Base-by-base conservation (phyloP, 2,329 filamentous ascomycete genomes). In the Trichophyton schoenleinii region DNA sequence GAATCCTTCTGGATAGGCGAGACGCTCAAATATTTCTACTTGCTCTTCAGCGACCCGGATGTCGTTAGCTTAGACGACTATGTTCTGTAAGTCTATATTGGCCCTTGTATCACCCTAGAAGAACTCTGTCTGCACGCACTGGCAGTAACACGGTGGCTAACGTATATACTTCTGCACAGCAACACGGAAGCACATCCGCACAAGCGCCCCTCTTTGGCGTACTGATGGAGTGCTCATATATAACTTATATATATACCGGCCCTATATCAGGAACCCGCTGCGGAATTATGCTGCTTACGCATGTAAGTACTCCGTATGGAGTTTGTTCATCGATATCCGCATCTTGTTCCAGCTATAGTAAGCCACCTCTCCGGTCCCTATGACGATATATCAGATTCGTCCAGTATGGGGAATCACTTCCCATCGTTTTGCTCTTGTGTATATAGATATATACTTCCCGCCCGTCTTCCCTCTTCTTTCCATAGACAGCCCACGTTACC, bases 1-100 rank as follows among this genome's bases (percentile, higher is more conserved):
- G 88, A 95, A 77, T 92, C 87, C 69, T 95, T 95, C 73, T 96
- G 91, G 89, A 78, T 91, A 64, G 88, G 88, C 3, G 91, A 96
- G 79, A 96, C 90, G 52, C 78, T 96, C 67, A 96, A 95, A 78
- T 95, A 95, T 70, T 95, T 94, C 66, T 96, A 89, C 71, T 73
- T 96, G 62, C 79, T 95, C 59, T 96, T 88, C 71, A 84, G 84
- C 25, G 80, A 85, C 60, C 85, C 87, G 0, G 77, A 80, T 11
- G 67, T 84, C 31, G 76, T 88, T 53, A 86, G 79, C 68, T 71
- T 89, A 68, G 87, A 90, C 70, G 81, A 88, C 5, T 89, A 78
- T 70, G 83, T 89, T 31, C 74, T 87, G 64, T 66, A 69, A 74
- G 61, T 79, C 77, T 64, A 70, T 74, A 66, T n/a, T 48, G 6